Evolutionary conservation across 768 basidiomycete genomes (phyloP), one percentile per base, ranked within the genome.

Genomic region (Galerina marginata): DNA sequence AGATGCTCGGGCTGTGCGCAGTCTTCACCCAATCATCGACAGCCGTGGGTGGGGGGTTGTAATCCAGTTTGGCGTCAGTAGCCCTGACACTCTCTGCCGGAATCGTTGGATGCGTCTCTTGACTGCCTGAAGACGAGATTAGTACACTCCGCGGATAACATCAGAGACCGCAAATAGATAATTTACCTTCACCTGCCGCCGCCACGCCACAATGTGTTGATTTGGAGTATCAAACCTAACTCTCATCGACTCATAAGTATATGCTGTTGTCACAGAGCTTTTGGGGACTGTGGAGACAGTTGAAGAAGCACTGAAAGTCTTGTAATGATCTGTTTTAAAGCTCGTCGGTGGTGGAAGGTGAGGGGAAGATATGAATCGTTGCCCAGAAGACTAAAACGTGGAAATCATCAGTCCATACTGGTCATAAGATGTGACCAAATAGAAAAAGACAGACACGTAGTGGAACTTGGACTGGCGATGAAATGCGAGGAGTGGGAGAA

Each of bases 211-310:
- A 11, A 44, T 38, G 15, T 59, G 43, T 0, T 58, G 58, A 43
- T 59, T 60, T 2, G 60, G 60, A 2, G 60, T 59, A 47, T 67
- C 65, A 38, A 67, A 67, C 7, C 62, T 48, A 10, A 67, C 62
- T 16, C 60, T 54, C 58, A 59, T 61, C 2, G 60, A 57, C 40
- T 64, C 60, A 20, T 59, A 61, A 5, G 45, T 38, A 52, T 58
- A 55, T 9, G 55, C 50, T 39, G 50, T 43, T 39, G 44, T 38
- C 36, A 40, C 48, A 9, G 47, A 25, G 58, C 9, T 45, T 36
- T 20, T 26, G 20, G 51, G 39, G 25, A 39, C 48, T 11, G 9
- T 15, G 16, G 36, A 26, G 33, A 39, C 25, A 37, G 49, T 16
- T 48, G 42, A 37, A 39, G 20, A 26, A 44, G 60, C n/a, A 54